Evolutionary conservation across 192 early-diverging fungal species (phyloP).

Genomic region (Backusella australiensis): DNA sequence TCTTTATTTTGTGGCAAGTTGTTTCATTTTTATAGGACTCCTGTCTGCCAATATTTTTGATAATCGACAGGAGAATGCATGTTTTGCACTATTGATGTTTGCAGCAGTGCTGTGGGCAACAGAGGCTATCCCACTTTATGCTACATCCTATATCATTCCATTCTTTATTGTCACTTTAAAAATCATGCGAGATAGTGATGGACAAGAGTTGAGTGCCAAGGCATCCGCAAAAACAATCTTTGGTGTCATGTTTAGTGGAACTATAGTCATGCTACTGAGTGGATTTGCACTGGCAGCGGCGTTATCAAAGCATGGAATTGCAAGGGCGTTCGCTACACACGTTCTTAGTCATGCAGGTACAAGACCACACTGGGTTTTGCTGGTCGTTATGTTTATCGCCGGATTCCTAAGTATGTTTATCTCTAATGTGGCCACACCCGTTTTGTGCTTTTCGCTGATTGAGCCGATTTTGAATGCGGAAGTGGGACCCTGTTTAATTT

Average conservation of each 20-base stretch:
- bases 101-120: constrained; percentile 85
- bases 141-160: constrained; percentile 67
- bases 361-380: constrained; percentile 58
- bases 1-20: neutral
- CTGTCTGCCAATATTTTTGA: constrained; percentile 55
- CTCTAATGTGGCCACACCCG: constrained; percentile 74
- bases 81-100: constrained; percentile 82
- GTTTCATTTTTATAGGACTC: neutral
- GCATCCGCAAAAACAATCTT: constrained; percentile 61
- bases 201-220: constrained; percentile 43
- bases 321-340: constrained; percentile 59
- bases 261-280: constrained; percentile 72
- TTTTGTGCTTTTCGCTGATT: constrained; percentile 67
- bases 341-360: constrained; percentile 68
- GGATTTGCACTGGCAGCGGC: constrained; percentile 73
- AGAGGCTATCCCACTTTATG: constrained; percentile 69
- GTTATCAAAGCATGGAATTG: constrained; percentile 69
- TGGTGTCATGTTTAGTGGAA: constrained; percentile 69
- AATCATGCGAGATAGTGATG: constrained; percentile 52
- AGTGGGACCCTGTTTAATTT: constrained; percentile 61
- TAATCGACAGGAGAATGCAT: constrained; percentile 69
- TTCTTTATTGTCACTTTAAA: constrained; percentile 60
- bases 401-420: constrained; percentile 78
- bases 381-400: constrained; percentile 74
- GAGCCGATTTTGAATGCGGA: constrained; percentile 61